Conservation (phyloP, 164 flowering plant species). For the Nymphaea colorata region DNA sequence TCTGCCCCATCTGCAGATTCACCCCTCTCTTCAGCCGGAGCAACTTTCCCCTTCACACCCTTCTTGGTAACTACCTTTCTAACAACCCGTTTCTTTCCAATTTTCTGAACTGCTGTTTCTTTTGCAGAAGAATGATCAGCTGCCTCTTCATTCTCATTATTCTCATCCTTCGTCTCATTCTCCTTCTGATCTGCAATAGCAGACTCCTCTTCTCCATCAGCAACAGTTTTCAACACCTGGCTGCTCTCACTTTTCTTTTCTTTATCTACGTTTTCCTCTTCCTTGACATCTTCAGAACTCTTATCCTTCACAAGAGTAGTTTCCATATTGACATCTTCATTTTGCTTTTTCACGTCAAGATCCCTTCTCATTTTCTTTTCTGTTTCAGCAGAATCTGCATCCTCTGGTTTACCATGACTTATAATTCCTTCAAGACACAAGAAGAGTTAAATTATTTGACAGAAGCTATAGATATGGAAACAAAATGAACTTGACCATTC, state of each 20-base stretch:
- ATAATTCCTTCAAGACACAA: not conserved
- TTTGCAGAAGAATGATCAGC: not conserved
- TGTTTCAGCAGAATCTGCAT: not conserved
- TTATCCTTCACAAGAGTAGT: not conserved
- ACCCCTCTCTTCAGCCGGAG: constrained; percentile 7
- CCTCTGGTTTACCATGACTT: not conserved
- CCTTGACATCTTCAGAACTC: not conserved
- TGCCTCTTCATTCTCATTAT: not conserved
- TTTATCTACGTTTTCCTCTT: not conserved
- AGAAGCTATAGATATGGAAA: not conserved
- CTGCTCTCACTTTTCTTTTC: constrained; percentile 2
- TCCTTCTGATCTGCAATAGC: constrained; percentile 16
- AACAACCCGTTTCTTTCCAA: not conserved
- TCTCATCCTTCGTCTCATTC: constrained; percentile 7
- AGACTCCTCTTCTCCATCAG: constrained; percentile 11
- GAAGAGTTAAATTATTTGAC: not conserved
- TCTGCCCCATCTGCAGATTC: constrained; percentile 16
- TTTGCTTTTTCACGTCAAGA: not conserved
- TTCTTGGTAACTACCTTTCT: not conserved
- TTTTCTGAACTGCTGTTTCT: not conserved
- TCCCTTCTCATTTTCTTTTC: not conserved
- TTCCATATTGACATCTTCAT: not conserved
- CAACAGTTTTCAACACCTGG: constrained; percentile 44
- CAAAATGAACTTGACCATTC: not conserved
- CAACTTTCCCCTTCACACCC: not conserved